These are phyloP conservation scores for Penicillium sp. DNA, from an alignment of 2,329 filamentous ascomycete species.

Conservation along the genomic window DNA sequence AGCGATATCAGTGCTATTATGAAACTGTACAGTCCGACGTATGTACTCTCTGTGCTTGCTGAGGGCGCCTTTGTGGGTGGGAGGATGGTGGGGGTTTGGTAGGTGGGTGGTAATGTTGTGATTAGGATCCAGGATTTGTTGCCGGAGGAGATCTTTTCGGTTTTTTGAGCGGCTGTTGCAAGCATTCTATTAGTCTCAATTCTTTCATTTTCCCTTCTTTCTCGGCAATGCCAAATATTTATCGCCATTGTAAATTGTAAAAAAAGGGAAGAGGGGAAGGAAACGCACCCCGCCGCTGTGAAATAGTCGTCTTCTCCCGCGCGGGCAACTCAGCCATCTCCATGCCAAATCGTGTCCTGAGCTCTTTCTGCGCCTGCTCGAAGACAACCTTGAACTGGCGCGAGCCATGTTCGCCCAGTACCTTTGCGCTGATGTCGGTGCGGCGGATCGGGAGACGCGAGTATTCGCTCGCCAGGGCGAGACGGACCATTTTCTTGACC, in stretches of 20 bases:
- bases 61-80: slow-evolving; percentile 70
- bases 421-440: slow-evolving; percentile 63
- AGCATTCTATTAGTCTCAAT: neutral
- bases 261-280: neutral
- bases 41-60: slow-evolving; percentile 72
- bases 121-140: slow-evolving; percentile 78
- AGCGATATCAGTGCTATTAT: slow-evolving; percentile 78
- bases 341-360: slow-evolving; percentile 85
- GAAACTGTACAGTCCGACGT: slow-evolving; percentile 79
- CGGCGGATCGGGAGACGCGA: slow-evolving; percentile 62
- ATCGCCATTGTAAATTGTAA: neutral
- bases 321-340: slow-evolving; percentile 81
- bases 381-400: slow-evolving; percentile 79
- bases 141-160: slow-evolving; percentile 47
- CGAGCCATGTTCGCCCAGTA: slow-evolving; percentile 70
- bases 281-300: slow-evolving; percentile 72
- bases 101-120: slow-evolving; percentile 70
- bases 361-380: slow-evolving; percentile 71
- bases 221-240: neutral
- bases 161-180: slow-evolving; percentile 53
- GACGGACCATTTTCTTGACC: slow-evolving; percentile 65
- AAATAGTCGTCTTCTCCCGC: slow-evolving; percentile 78
- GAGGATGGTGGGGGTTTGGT: slow-evolving; percentile 69
- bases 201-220: neutral
- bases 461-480: slow-evolving; percentile 65